These are phyloP conservation scores for Hanseniaspora occidentalis DNA, from an alignment of 805 yeast genomes.

Conservation along the genomic window DNA sequence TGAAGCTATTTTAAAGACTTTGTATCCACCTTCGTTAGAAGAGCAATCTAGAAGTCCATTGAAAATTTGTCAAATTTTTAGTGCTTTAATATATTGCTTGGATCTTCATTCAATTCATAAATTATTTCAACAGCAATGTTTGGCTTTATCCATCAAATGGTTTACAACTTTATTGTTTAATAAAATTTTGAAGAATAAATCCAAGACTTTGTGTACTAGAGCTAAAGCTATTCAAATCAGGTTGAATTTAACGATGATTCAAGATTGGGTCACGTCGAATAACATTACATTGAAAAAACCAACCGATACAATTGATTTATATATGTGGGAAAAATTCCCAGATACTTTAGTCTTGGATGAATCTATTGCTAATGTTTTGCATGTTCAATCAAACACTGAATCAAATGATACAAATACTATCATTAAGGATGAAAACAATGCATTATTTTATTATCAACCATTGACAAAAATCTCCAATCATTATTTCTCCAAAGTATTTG, in stretches of 20 bases:
- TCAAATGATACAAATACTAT: constrained; percentile 3
- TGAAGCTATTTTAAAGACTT: constrained; percentile 61
- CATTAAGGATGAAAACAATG: constrained; percentile 22
- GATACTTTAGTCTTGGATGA: constrained; percentile 21
- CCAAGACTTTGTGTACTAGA: constrained; percentile 54
- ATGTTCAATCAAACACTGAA: background rate
- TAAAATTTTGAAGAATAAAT: constrained; percentile 47
- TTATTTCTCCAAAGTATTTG: constrained; percentile 62
- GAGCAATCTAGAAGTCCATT: constrained; percentile 80
- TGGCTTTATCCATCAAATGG: constrained; percentile 71
- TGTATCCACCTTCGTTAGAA: constrained; percentile 74
- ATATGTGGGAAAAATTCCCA: constrained; percentile 28
- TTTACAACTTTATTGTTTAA: constrained; percentile 64
- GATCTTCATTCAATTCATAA: constrained; percentile 74
- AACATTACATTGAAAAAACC: constrained; percentile 21
- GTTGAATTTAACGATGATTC: constrained; percentile 71
- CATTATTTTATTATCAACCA: constrained; percentile 51
- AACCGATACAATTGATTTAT: constrained; percentile 23
- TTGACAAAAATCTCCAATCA: constrained; percentile 51
- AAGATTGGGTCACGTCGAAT: constrained; percentile 67
- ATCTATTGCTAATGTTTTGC: constrained; percentile 9
- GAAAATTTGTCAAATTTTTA: constrained; percentile 70
- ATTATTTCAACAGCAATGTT: constrained; percentile 61
- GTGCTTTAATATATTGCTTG: constrained; percentile 77
- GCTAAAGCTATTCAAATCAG: constrained; percentile 82